Conservation (phyloP, 78 protist genomes). For the Capsaspora owczarzaki region DNA sequence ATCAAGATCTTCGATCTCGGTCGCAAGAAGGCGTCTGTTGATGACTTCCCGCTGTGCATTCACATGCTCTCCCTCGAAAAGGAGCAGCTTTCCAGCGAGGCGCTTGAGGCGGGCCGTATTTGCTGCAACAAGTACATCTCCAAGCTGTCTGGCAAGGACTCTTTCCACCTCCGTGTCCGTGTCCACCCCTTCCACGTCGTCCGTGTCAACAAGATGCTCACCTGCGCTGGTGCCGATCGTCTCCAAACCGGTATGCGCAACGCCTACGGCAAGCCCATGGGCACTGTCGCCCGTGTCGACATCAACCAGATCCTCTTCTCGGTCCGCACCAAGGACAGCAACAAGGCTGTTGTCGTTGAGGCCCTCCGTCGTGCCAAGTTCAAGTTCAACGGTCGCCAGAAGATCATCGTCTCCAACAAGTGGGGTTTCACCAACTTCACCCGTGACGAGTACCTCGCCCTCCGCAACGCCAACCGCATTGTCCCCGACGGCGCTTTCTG, state of each 20-base stretch:
- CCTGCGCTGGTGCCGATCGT: slow-evolving; percentile 99
- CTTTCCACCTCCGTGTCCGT: slow-evolving; percentile 98
- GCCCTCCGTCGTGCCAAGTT: slow-evolving; percentile 96
- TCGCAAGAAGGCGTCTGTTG: slow-evolving; percentile 87
- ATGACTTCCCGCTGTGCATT: slow-evolving; percentile 95
- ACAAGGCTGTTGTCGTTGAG: slow-evolving; percentile 71
- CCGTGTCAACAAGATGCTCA: slow-evolving; percentile 99
- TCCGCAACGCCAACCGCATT: slow-evolving; percentile 49
- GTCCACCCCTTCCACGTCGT: slow-evolving; percentile 99
- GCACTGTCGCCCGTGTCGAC: slow-evolving; percentile 95
- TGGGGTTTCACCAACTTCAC: slow-evolving; percentile 97
- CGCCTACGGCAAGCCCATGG: slow-evolving; percentile 89
- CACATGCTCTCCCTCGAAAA: slow-evolving; percentile 95
- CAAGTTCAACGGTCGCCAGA: slow-evolving; percentile 99
- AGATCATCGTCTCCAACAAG: slow-evolving; percentile 79
- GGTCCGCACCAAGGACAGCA: slow-evolving; percentile 80
- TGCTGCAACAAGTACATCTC: slow-evolving; percentile 97
- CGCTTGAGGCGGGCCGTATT: slow-evolving; percentile 99
- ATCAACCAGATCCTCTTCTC: slow-evolving; percentile 95
- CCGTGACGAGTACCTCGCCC: slow-evolving; percentile 67
- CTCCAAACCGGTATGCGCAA: slow-evolving; percentile 16
- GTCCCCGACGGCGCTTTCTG: slow-evolving; percentile 73
- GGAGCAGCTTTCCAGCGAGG: slow-evolving; percentile 96
- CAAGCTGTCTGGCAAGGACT: slow-evolving; percentile 91
- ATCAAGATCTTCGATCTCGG: slow-evolving; percentile 97